A percentile compares a stretch with the other conserved stretches of the same genome.
These are phyloP conservation scores for Cryptococcus floricola DNA, from an alignment of 1,284 basidiomycete genomes.

Conservation along the genomic window DNA sequence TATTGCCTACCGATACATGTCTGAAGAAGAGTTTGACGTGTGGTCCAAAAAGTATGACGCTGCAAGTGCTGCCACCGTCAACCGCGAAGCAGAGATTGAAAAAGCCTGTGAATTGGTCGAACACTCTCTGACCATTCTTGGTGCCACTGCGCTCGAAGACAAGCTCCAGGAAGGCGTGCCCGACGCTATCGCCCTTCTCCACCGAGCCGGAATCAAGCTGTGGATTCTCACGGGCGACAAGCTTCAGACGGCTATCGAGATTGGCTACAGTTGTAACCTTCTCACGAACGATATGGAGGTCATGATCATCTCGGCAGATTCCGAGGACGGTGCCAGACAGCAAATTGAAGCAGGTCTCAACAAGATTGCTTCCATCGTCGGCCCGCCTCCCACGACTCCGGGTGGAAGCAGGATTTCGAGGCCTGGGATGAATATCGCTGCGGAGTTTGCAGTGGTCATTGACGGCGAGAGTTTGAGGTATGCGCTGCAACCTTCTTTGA, in stretches of 20 bases:
- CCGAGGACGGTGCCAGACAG: conserved; percentile 65
- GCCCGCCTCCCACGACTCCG: conserved; percentile 50
- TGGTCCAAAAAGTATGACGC: conserved; percentile 82
- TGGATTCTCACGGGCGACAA: conserved; percentile 84
- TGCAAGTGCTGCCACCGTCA: conserved; percentile 67
- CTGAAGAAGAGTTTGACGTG: conserved; percentile 74
- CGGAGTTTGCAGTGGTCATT: conserved; percentile 86
- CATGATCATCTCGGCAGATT: conserved; percentile 91
- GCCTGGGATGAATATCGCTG: conserved; percentile 12
- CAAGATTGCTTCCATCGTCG: conserved; percentile 78
- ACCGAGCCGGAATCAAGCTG: conserved; percentile 90
- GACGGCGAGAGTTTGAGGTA: conserved; percentile 89
- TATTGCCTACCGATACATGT: conserved; percentile 74
- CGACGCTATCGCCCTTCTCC: conserved; percentile 87
- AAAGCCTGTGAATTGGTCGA: conserved; percentile 81
- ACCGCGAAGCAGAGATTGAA: conserved; percentile 87
- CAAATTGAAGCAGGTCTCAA: conserved; percentile 92
- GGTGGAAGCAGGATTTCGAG: conserved; percentile 31
- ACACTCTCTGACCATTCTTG: conserved; percentile 73
- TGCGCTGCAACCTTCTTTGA: conserved; percentile 72
- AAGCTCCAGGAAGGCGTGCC: conserved; percentile 96
- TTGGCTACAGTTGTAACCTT: conserved; percentile 87
- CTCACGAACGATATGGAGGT: conserved; percentile 84
- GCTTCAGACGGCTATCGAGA: conserved; percentile 95
- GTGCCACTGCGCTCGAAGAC: conserved; percentile 93